These are phyloP conservation scores for Cyberlindnera maritima DNA, from an alignment of 805 yeast species.

Conservation along the genomic window DNA sequence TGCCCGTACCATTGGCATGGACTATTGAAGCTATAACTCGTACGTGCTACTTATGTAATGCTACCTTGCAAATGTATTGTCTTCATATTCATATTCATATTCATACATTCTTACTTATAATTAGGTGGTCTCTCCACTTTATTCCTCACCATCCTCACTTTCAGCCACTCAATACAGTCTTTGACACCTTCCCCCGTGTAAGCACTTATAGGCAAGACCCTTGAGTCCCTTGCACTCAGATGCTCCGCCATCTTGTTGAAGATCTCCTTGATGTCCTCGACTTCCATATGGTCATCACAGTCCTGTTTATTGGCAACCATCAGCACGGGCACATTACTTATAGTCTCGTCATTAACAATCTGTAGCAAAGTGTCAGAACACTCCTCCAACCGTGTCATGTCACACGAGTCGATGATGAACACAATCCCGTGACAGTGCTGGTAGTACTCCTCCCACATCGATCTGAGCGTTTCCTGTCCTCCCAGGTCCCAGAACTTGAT, in stretches of 20 bases:
- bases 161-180: conserved; percentile 89
- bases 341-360: conserved; percentile 52
- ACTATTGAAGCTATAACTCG: too few species aligned
- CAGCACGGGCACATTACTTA: conserved; percentile 81
- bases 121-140: conserved; percentile 38
- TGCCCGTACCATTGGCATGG: conserved; percentile 25
- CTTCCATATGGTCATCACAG: conserved; percentile 63
- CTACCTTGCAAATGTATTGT: too few species aligned
- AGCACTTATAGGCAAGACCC: conserved; percentile 89
- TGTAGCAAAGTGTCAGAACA: conserved; percentile 60
- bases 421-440: conserved; percentile 86
- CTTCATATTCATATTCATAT: too few species aligned
- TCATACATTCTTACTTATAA: neutral
- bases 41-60: neutral
- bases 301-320: conserved; percentile 98
- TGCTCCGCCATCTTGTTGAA: conserved; percentile 80
- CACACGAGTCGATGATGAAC: conserved; percentile 90
- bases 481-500: conserved; percentile 96
- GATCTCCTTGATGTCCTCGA: conserved; percentile 77
- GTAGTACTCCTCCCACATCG: conserved; percentile 87
- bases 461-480: conserved; percentile 83
- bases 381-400: conserved; percentile 76
- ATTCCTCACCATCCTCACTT: conserved; percentile 56
- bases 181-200: conserved; percentile 72
- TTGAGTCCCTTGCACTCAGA: conserved; percentile 84